Evolutionary conservation across 805 yeast species (phyloP).

Genomic region (Zygosaccharomyces siamensis): DNA sequence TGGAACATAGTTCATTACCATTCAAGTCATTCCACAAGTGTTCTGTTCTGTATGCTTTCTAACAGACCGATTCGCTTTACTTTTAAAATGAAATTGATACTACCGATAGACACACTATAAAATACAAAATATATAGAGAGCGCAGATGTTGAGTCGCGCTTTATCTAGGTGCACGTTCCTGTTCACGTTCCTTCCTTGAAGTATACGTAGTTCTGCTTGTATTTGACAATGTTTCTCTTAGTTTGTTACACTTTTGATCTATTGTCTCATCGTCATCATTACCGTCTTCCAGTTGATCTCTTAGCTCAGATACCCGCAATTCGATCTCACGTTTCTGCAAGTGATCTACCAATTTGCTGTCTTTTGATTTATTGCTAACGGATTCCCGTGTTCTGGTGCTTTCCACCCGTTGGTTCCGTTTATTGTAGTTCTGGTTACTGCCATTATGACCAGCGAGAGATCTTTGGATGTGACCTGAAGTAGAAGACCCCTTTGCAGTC

Average conservation of each 20-base stretch:
- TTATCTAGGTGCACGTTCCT: not conserved
- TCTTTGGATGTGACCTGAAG: constrained; percentile 33
- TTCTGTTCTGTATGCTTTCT: not conserved
- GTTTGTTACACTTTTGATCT: constrained; percentile 20
- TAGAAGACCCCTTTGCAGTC: constrained; percentile 34
- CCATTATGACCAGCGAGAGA: constrained; percentile 24
- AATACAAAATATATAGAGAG: not conserved
- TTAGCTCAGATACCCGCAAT: constrained; percentile 26
- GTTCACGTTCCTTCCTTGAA: constrained; percentile 3
- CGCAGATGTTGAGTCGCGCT: no score
- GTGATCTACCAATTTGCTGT: constrained; percentile 13
- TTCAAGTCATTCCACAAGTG: not conserved
- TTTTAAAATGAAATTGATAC: constrained; percentile 1
- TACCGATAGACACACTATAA: not conserved
- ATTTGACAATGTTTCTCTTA: constrained; percentile 16
- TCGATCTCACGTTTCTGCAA: constrained; percentile 26
- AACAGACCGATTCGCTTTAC: constrained; percentile 2
- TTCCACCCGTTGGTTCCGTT: constrained; percentile 4
- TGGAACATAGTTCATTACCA: constrained; percentile 51
- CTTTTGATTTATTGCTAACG: constrained; percentile 6
- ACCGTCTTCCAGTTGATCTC: constrained; percentile 28
- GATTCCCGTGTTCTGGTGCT: constrained; percentile 1
- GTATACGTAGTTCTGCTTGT: constrained; percentile 8
- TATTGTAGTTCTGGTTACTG: constrained; percentile 12
- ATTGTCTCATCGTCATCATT: constrained; percentile 19